phyloP scores from a whole-genome alignment of 768 basidiomycete species.

The Tylopilus subfusipes region DNA sequence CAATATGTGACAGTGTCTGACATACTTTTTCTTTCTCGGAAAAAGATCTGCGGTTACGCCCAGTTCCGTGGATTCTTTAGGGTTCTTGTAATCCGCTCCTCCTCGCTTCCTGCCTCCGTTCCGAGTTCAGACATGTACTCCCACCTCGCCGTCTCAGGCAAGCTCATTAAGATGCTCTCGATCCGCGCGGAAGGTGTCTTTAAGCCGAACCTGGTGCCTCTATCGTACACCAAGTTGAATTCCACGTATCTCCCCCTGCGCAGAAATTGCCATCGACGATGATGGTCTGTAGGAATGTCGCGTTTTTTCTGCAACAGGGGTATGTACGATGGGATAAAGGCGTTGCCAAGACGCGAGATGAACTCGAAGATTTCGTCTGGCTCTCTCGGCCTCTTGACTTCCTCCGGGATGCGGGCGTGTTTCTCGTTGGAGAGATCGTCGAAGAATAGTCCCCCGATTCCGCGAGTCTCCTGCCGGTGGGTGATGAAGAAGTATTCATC shows the following conservation, averaged over 20 bases:
- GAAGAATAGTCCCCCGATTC: conserved; percentile 94
- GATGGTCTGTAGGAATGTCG: conserved; percentile 56
- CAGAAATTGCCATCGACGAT: conserved; percentile 91
- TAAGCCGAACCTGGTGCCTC: conserved; percentile 85
- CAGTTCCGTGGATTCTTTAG: conserved; percentile 64
- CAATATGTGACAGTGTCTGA: not conserved
- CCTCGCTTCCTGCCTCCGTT: conserved; percentile 55
- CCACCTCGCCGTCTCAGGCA: conserved; percentile 86
- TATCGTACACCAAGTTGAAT: conserved; percentile 85
- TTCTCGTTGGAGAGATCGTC: conserved; percentile 77
- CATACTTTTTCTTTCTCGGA: not conserved
- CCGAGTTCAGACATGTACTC: conserved; percentile 84
- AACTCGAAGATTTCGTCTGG: conserved; percentile 75
- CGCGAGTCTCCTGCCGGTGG: conserved; percentile 82
- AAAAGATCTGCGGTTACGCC: conserved; percentile 33
- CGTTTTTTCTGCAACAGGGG: conserved; percentile 72
- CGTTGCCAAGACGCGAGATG: conserved; percentile 64
- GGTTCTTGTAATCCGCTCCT: conserved; percentile 59
- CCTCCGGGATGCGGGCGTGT: conserved; percentile 58
- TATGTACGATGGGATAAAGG: conserved; percentile 87
- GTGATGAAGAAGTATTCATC: conserved; percentile 96
- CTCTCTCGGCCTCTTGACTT: conserved; percentile 47
- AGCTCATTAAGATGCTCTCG: conserved; percentile 87
- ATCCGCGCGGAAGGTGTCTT: conserved; percentile 82
- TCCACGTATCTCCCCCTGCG: conserved; percentile 93